phyloP scores from a whole-genome alignment of 176 grass and related monocot species.

The Areca catechu region DNA sequence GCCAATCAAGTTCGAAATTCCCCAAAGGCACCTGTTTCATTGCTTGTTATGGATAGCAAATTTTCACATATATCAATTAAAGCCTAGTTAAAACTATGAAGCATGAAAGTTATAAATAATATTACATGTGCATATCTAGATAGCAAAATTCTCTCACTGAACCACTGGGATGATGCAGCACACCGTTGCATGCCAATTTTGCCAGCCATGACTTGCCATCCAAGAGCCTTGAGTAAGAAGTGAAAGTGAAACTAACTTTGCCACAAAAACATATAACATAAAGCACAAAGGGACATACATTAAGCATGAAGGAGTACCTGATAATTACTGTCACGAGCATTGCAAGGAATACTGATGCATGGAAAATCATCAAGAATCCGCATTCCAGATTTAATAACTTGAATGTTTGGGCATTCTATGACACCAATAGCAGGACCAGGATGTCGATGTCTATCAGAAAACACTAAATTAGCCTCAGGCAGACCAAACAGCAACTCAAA shows the following conservation, averaged over 20 bases:
- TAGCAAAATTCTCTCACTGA: slow-evolving; percentile 87
- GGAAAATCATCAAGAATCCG: slow-evolving; percentile 83
- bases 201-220: slow-evolving; percentile 93
- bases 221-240: slow-evolving; percentile 57
- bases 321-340: slow-evolving; percentile 84
- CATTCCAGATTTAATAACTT: slow-evolving; percentile 52
- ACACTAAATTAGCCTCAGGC: slow-evolving; percentile 13
- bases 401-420: slow-evolving; percentile 74
- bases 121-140: slow-evolving; percentile 97
- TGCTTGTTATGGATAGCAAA: slow-evolving; percentile 19
- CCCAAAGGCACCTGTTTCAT: slow-evolving; percentile 86
- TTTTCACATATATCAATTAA: slow-evolving; percentile 12
- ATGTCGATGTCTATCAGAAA: slow-evolving; percentile 68
- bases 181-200: slow-evolving; percentile 95
- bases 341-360: slow-evolving; percentile 81
- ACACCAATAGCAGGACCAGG: slow-evolving; percentile 70
- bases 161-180: slow-evolving; percentile 85
- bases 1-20: slow-evolving; percentile 95
- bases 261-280: too few species aligned
- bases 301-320: slow-evolving; percentile 37
- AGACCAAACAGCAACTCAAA: too few species aligned
- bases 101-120: slow-evolving; percentile 6
- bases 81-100: slow-evolving; percentile 12
- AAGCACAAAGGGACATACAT: not conserved
- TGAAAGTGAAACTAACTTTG: not conserved